Evolutionary conservation across 2,329 filamentous ascomycete genomes (phyloP).

Genomic region (Cordyceps militaris): DNA sequence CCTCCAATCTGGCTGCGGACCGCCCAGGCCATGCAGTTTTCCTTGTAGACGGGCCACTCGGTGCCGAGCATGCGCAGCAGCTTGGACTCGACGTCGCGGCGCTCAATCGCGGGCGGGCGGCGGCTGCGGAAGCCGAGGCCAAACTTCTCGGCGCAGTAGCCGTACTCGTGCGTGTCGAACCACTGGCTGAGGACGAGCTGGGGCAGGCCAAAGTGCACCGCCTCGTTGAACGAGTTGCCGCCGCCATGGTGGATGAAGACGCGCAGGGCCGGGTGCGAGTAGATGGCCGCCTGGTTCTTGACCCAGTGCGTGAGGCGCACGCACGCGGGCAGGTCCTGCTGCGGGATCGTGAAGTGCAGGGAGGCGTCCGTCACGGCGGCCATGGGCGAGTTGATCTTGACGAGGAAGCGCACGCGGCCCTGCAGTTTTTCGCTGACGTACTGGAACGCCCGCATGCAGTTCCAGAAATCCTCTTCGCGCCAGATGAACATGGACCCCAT

Average conservation of each 20-base stretch:
- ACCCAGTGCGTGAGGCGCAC: conserved; percentile 2
- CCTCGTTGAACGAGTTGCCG: conserved; percentile 9
- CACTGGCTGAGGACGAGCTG: conserved; percentile 6
- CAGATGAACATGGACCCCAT: conserved; percentile 7
- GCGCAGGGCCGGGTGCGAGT: neutral
- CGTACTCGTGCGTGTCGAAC: conserved; percentile 10
- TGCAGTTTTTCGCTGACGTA: neutral
- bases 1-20: neutral
- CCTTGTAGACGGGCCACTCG: neutral
- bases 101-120: neutral
- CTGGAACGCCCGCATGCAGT: neutral
- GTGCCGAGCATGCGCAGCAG: neutral
- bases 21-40: conserved; percentile 3
- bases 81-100: neutral
- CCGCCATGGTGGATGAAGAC: conserved; percentile 7
- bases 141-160: neutral
- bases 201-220: neutral
- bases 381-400: conserved; percentile 1
- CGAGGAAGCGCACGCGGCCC: neutral
- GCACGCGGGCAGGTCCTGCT: neutral
- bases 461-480: neutral
- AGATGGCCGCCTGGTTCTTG: neutral
- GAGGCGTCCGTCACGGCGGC: neutral
- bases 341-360: neutral
- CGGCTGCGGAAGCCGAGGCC: conserved; percentile 4